Conservation (phyloP, 345 rosid genomes). For the Rubroshorea leprosula region DNA sequence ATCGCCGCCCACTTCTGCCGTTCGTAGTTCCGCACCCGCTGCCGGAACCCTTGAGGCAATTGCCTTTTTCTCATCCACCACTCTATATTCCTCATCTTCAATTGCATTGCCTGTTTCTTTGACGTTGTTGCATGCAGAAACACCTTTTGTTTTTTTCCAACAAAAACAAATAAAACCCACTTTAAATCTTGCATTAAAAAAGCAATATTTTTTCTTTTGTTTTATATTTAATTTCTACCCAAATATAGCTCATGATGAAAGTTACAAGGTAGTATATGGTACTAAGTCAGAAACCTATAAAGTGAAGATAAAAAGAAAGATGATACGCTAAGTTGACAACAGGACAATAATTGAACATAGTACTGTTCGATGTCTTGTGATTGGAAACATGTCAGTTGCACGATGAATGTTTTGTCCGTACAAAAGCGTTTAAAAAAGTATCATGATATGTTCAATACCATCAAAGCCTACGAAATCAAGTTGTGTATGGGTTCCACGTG, state of each 20-base stretch:
- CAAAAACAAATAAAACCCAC: background rate
- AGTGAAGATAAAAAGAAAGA: no score
- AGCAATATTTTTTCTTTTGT: background rate
- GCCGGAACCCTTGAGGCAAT: conserved; percentile 75
- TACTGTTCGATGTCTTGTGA: no score
- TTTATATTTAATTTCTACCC: no score
- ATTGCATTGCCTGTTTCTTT: conserved; percentile 93
- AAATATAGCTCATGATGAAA: no score
- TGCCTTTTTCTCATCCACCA: conserved; percentile 98
- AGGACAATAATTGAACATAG: no score
- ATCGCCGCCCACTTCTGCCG: conserved; percentile 95
- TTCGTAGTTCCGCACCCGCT: conserved; percentile 86
- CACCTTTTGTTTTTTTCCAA: conserved; percentile 44
- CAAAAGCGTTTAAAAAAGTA: no score
- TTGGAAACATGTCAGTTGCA: no score
- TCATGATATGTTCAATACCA: background rate
- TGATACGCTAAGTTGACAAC: no score
- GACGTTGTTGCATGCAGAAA: conserved; percentile 87
- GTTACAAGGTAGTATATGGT: no score
- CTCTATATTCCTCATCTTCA: conserved; percentile 95
- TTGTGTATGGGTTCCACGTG: no score
- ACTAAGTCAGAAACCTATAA: no score
- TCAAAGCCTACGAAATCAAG: background rate
- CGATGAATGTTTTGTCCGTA: no score
- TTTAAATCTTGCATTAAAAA: background rate